Conservation (phyloP, 108 stramenopile genomes). For the Cyclotella baltica region DNA sequence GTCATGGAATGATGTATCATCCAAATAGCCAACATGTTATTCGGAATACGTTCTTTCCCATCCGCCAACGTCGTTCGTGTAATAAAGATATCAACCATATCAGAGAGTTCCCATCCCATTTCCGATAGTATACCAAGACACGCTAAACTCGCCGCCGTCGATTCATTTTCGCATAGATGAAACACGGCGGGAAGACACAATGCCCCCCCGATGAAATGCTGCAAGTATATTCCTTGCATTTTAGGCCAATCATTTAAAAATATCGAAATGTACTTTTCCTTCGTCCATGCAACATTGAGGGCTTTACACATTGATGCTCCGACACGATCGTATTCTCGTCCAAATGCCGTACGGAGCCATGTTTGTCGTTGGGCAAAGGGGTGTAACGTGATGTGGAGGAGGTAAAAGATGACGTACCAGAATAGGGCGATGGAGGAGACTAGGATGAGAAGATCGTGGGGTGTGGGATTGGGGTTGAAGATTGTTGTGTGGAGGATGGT, state of each 20-base stretch:
- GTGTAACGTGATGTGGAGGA: constrained; percentile 4
- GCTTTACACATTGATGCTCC: constrained; percentile 26
- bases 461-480: constrained; percentile 24
- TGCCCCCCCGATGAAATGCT: constrained; percentile 47
- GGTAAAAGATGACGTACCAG: constrained; percentile 29
- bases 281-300: constrained; percentile 32
- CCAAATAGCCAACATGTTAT: constrained; percentile 27
- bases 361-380: constrained; percentile 18
- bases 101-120: constrained; percentile 51
- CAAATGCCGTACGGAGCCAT: constrained; percentile 37
- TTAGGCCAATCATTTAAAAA: constrained; percentile 35
- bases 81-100: constrained; percentile 29
- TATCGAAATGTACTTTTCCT: constrained; percentile 29
- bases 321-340: constrained; percentile 44
- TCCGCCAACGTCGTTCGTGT: constrained; percentile 24
- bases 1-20: constrained; percentile 41
- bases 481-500: constrained; percentile 10
- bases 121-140: constrained; percentile 38
- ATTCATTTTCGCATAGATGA: constrained; percentile 4
- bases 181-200: constrained; percentile 42
- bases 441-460: constrained; percentile 31
- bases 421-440: constrained; percentile 34
- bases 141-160: constrained; percentile 30
- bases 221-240: constrained; percentile 34
- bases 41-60: constrained; percentile 32